Evolutionary conservation across 202 grass and related monocot genomes (phyloP), one percentile per base, ranked within the genome.

Genomic region (Panicum hallii): DNA sequence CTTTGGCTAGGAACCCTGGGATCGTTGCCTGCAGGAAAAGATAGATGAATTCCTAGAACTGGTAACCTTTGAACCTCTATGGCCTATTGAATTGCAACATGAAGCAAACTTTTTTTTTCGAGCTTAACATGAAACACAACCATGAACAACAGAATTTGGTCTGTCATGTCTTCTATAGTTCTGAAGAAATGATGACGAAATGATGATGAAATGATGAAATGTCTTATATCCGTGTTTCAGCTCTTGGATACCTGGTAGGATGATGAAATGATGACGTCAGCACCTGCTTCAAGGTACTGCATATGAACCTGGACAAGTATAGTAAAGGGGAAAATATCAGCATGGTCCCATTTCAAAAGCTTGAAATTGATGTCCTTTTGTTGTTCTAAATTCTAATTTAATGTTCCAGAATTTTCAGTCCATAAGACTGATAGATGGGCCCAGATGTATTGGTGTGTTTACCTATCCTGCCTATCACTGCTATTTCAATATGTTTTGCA

Each of bases 231-330:
- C 26, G 26, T 26, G 26, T 1, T 26, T 26, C 26, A 26, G 26
- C 26, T 26, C 26, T 26, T 26, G 26, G 26, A 26, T 26, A 26
- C 26, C 26, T 26, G 26, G 26, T 26, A 26, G 26, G 26, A 26
- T 26, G 26, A 26, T 20, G 91, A 91, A 79, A 97, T 89, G 30
- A 97, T 83, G 61, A 97, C 77, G 77, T 97, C 91, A 3, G 94
- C 94, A 20, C 94, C 91, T 7, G 91, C 94, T 85, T 93, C 87
- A 50, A 97, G 91, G 60, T 93, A 97, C 83, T 86, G 91, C 84
- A 91, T 32, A 76, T 97, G 94, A 72, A 93, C 94, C 94, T 97
- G 84, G 8, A 88, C 13, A 71, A n/a, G 57, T 32, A 22, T 16
- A 43, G 22, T 2, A 36, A 14, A 14, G 32, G 15, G 26, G 4